A percentile compares a stretch with the other conserved stretches of the same genome.
Evolutionary conservation across 2,329 filamentous ascomycete genomes (phyloP).

Genomic region (Colletotrichum plurivorum): DNA sequence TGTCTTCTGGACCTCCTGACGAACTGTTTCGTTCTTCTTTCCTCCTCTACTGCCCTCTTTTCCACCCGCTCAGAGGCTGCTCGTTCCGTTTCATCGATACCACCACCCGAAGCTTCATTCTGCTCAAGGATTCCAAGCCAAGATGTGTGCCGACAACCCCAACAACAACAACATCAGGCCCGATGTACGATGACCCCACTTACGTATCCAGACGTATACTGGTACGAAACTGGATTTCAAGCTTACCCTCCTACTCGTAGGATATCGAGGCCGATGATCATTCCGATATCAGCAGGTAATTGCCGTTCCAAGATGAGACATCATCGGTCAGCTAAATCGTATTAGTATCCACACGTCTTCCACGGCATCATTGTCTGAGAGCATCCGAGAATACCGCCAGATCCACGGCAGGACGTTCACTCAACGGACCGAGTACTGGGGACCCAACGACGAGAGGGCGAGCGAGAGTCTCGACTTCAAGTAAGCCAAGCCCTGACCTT

Average conservation of each 20-base stretch:
- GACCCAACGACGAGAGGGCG: constrained; percentile 42
- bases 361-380: constrained; percentile 49
- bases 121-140: neutral
- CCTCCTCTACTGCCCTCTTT: neutral
- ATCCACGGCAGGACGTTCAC: constrained; percentile 49
- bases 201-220: neutral
- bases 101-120: no score
- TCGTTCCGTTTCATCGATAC: no score
- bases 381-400: constrained; percentile 49
- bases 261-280: neutral
- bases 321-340: neutral
- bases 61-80: neutral
- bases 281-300: neutral
- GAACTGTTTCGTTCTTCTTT: neutral
- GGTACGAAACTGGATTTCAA: neutral
- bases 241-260: neutral
- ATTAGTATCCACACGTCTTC: constrained; percentile 33
- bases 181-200: neutral
- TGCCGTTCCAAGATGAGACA: neutral
- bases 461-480: constrained; percentile 35
- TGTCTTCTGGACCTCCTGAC: no score
- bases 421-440: constrained; percentile 45
- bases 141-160: neutral
- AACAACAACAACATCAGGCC: neutral
- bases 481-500: neutral